Evolutionary conservation across 768 basidiomycete genomes (phyloP).

Genomic region (Hericium rajendrae): DNA sequence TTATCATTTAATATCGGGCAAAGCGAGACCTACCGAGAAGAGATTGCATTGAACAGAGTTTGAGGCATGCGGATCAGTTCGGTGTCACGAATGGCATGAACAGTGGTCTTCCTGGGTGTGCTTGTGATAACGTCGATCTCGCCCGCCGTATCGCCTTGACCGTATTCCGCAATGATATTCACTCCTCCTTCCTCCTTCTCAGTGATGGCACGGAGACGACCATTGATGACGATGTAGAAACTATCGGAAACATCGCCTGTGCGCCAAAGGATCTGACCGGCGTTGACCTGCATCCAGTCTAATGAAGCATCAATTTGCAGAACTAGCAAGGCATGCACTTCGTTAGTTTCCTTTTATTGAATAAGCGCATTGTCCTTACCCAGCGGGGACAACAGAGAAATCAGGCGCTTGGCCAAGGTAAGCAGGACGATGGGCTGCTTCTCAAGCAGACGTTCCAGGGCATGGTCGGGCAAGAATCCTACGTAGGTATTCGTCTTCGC

Average conservation of each 20-base stretch:
- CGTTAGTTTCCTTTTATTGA: background rate
- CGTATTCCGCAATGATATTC: slow-evolving; percentile 84
- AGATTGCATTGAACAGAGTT: slow-evolving; percentile 96
- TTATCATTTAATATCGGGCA: background rate
- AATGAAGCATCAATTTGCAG: slow-evolving; percentile 93
- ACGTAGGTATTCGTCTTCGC: slow-evolving; percentile 99
- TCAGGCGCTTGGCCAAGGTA: slow-evolving; percentile 92
- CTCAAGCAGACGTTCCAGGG: slow-evolving; percentile 85
- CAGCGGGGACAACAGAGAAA: slow-evolving; percentile 88
- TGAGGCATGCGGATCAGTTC: slow-evolving; percentile 96
- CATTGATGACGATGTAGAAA: slow-evolving; percentile 97
- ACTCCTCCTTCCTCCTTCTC: slow-evolving; percentile 73
- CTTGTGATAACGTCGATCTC: slow-evolving; percentile 97
- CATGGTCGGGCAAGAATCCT: slow-evolving; percentile 83
- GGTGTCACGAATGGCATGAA: slow-evolving; percentile 97
- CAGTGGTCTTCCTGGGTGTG: slow-evolving; percentile 75
- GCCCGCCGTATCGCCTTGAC: slow-evolving; percentile 94
- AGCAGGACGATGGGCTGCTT: slow-evolving; percentile 91
- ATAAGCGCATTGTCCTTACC: slow-evolving; percentile 34
- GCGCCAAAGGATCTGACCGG: slow-evolving; percentile 91
- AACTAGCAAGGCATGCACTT: slow-evolving; percentile 35
- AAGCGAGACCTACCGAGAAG: slow-evolving; percentile 47
- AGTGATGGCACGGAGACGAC: slow-evolving; percentile 82
- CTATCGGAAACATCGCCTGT: slow-evolving; percentile 87
- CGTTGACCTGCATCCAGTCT: slow-evolving; percentile 97